These are phyloP conservation scores for Aphanomyces stellatus DNA, from an alignment of 352 stramenopile species.

Conservation along the genomic window DNA sequence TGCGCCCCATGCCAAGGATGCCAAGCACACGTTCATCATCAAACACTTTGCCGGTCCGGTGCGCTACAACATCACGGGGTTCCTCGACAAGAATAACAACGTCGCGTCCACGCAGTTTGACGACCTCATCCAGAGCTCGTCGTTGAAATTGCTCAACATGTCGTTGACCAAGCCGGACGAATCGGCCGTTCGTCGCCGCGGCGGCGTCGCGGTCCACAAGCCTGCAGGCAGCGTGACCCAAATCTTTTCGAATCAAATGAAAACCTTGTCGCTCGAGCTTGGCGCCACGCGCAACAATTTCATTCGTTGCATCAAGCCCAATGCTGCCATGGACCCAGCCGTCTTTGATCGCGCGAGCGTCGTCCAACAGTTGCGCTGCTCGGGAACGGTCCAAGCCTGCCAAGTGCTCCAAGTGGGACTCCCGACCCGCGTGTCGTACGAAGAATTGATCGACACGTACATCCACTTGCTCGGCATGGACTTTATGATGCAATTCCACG, in stretches of 20 bases:
- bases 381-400: slow-evolving; percentile 35
- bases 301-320: slow-evolving; percentile 26
- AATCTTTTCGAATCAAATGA: slow-evolving; percentile 27
- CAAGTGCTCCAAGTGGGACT: slow-evolving; percentile 70
- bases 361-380: slow-evolving; percentile 21
- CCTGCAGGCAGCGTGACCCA: slow-evolving; percentile 22
- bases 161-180: slow-evolving; percentile 46
- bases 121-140: not conserved
- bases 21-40: slow-evolving; percentile 65
- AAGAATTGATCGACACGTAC: slow-evolving; percentile 74
- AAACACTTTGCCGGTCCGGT: slow-evolving; percentile 75
- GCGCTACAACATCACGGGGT: slow-evolving; percentile 63
- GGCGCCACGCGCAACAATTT: slow-evolving; percentile 30
- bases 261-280: slow-evolving; percentile 26
- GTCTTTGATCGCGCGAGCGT: slow-evolving; percentile 19
- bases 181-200: slow-evolving; percentile 30
- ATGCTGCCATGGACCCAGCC: slow-evolving; percentile 13
- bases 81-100: slow-evolving; percentile 85
- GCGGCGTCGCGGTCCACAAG: slow-evolving; percentile 1
- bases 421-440: slow-evolving; percentile 73
- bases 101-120: slow-evolving; percentile 18
- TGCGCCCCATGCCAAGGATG: slow-evolving; percentile 55
- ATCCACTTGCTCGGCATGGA: slow-evolving; percentile 42
- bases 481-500: slow-evolving; percentile 56
- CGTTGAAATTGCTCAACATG: slow-evolving; percentile 31